Evolutionary conservation across 331 rosid genomes (phyloP).

Genomic region (Quercus tomentella): DNA sequence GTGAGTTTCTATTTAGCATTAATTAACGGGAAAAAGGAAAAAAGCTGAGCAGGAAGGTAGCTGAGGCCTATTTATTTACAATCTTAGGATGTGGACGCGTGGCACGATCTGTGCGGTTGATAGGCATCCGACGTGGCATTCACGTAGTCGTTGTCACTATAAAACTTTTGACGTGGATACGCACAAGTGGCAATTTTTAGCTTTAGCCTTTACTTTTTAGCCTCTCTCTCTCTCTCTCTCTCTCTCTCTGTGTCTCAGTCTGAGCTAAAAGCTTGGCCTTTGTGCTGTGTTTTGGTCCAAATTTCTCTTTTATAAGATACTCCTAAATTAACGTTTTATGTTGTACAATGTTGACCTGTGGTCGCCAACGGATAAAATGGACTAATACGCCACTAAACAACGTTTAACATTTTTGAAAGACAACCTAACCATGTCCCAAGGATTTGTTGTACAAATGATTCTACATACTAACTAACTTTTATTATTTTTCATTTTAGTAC

Average conservation of each 20-base stretch:
- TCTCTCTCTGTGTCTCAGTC: too few species aligned
- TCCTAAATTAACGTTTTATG: too few species aligned
- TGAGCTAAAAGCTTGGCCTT: too few species aligned
- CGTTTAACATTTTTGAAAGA: too few species aligned
- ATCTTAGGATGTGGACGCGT: constrained; percentile 32
- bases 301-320: too few species aligned
- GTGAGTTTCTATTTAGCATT: constrained; percentile 11
- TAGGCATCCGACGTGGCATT: constrained; percentile 26
- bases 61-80: constrained; percentile 31
- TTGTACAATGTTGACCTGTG: too few species aligned
- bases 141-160: constrained; percentile 7
- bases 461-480: background rate
- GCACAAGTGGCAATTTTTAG: constrained; percentile 28
- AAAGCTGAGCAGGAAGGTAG: constrained; percentile 39
- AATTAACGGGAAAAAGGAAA: constrained; percentile 40
- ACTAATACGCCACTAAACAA: too few species aligned
- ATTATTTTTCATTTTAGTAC: background rate
- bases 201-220: too few species aligned
- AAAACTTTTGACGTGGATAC: constrained; percentile 43
- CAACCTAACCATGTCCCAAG: too few species aligned
- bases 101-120: constrained; percentile 8
- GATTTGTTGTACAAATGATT: background rate
- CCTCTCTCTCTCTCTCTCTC: too few species aligned
- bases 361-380: too few species aligned
- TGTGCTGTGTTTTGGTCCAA: too few species aligned